Evolutionary conservation across 2,329 filamentous ascomycete species (phyloP), one percentile per base, ranked within the genome.

Genomic region (Chaetoscypha palmicola): DNA sequence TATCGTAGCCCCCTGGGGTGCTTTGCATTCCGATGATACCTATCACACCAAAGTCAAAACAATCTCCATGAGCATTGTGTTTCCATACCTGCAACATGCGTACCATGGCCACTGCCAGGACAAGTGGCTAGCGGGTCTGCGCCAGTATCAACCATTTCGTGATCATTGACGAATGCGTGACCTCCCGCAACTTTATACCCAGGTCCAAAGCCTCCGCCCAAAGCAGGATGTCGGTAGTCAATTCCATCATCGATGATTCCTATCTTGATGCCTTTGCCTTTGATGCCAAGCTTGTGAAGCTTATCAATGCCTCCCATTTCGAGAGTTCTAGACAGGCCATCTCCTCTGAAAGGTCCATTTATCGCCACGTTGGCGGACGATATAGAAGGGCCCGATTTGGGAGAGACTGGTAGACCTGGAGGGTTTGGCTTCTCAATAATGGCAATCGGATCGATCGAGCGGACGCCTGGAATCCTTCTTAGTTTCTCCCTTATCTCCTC

Each of bases 171-270:
- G 32, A 79, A 65, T 49, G 80, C 77, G 26, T 66, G 66, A 14
- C 80, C 79, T 46, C 70, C 73, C 3, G 68, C 66, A 14, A 83
- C 74, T 31, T 81, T 65, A 52, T 72, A 81, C 10, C 70, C 75
- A 1, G 66, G 55, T 2, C 79, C 80, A 56, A 81, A 82, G 55
- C 79, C 79, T 36, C 77, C 77, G 26, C 80, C 80, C 0, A 84
- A 70, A 21, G 76, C 75, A 1, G 77, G 74, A 54, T 83, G 79
- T 1, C 64, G 69, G 56, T 81, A 83, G 57, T 83, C 79, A 37
- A 80, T 60, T 9, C 66, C 67, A 16, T 59, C 63, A 40, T 56
- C 53, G 19, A 53, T 31, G 22, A 72, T 57, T 4, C 61, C 69
- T 14, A 74, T 60, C 17, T 63, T 64, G 22, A 70, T 54, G 1